Evolutionary conservation across 129 eudicot species (phyloP), one percentile per base, ranked within the genome.

Genomic region (Tagetes erecta): DNA sequence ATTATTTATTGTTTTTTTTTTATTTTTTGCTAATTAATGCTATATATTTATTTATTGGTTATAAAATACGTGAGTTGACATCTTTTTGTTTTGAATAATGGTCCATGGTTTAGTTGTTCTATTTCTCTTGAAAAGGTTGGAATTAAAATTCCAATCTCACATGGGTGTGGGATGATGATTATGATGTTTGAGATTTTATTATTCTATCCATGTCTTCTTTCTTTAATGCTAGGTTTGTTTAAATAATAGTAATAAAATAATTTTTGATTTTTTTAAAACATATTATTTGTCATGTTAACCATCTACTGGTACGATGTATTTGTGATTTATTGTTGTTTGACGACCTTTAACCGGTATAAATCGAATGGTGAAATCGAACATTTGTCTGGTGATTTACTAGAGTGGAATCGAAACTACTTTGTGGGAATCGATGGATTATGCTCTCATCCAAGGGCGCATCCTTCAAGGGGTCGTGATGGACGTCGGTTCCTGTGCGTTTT

Each of bases 71-170:
- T 63, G 82, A 53, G 64, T 71, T 79, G 78, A 79, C 83, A 79
- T 79, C 72, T 73, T 71, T 52, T 41, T 78, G 2, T 66, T 79
- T 72, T 72, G 68, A 64, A 71, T 33, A 65, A 34, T 72, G 78
- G 78, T 71, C 68, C 73, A 52, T 64, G 72, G 62, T 4, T 53
- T 53, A 62, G 64, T 57, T 11, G 10, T 52, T 14, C 35, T 33
- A 10, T 27, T 72, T 40, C 38, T 39, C 33, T 50, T 47, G 37
- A 3, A 37, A 71, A 79, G 36, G 82, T 31, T 71, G 62, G 82
- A 72, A 79, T 64, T 41, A 51, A 72, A 52, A 20, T 42, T 71
- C 68, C 60, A 79, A 41, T 71, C 78, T 45, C 73, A 79, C 77
- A 72, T 77, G 70, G 69, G 69, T 47, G 52, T 65, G 73, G 30